Evolutionary conservation across 306 rosid genomes (phyloP).

Genomic region (Morella rubra): DNA sequence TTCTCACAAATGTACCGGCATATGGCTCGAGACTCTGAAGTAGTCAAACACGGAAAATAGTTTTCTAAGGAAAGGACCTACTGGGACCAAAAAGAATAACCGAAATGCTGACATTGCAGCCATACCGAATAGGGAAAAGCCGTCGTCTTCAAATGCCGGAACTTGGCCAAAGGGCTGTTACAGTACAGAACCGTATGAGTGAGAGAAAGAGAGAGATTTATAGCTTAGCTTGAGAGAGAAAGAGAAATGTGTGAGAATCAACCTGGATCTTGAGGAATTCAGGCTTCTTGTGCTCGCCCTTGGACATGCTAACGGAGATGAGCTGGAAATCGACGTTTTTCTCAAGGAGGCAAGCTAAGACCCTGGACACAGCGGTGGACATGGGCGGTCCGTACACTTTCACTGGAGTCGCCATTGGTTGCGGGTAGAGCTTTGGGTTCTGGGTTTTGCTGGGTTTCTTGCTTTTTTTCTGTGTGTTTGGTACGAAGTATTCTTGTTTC

Average conservation of each 20-base stretch:
- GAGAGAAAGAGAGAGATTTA: not conserved
- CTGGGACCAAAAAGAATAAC: not conserved
- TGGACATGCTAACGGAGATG: conserved; percentile 63
- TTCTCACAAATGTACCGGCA: conserved; percentile 86
- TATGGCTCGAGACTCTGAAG: conserved; percentile 75
- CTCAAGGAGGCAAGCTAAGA: conserved; percentile 72
- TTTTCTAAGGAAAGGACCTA: not conserved
- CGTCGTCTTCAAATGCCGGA: conserved; percentile 74
- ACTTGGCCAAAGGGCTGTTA: conserved; percentile 86
- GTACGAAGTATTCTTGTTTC: not conserved
- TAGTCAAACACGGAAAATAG: not conserved
- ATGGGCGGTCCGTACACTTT: conserved; percentile 78
- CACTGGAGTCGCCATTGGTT: conserved; percentile 57
- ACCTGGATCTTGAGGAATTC: conserved; percentile 70
- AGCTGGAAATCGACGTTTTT: conserved; percentile 65
- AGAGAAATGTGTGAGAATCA: not conserved
- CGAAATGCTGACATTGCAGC: not conserved
- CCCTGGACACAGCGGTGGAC: conserved; percentile 84
- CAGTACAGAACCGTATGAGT: not conserved
- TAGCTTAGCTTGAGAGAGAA: too few species aligned
- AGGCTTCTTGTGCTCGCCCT: conserved; percentile 82
- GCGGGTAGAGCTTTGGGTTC: not conserved
- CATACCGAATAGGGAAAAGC: conserved; percentile 62
- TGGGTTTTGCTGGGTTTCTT: not conserved
- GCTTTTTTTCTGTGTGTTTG: not conserved